Evolutionary conservation across 371 early-diverging fungal species (phyloP).

Genomic region (Entomophthora muscae): DNA sequence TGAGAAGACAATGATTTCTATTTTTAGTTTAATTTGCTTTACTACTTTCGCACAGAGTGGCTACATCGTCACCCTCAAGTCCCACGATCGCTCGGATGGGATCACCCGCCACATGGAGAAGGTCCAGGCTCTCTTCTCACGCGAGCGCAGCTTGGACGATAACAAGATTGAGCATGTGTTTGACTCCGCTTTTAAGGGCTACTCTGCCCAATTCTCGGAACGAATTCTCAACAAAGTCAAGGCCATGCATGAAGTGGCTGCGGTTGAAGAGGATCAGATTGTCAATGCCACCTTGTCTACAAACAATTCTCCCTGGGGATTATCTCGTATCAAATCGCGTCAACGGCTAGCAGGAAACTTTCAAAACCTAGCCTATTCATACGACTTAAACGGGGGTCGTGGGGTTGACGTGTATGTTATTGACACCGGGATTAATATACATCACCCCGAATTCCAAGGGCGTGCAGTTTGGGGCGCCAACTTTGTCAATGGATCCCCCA

Average conservation of each 20-base stretch:
- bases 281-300: constrained; percentile 13
- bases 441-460: constrained; percentile 62
- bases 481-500: not conserved
- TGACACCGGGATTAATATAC: constrained; percentile 51
- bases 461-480: constrained; percentile 14
- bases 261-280: constrained; percentile 29
- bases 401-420: constrained; percentile 49
- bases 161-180: too few species aligned
- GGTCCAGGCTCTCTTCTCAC: too few species aligned
- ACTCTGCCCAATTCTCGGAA: not conserved
- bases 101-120: too few species aligned
- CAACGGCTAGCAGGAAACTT: too few species aligned
- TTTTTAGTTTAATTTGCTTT: too few species aligned
- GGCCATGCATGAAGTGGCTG: constrained; percentile 21
- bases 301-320: constrained; percentile 29
- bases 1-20: too few species aligned
- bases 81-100: too few species aligned
- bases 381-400: too few species aligned
- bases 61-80: too few species aligned
- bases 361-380: too few species aligned
- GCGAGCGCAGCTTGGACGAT: too few species aligned
- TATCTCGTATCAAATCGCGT: constrained; percentile 28
- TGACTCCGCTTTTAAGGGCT: not conserved
- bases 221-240: constrained; percentile 3
- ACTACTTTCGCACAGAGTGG: too few species aligned